A percentile compares a stretch with the other conserved stretches of the same genome.
Evolutionary conservation across 495 filamentous ascomycete species (phyloP).

Genomic region (Neurospora sp.): DNA sequence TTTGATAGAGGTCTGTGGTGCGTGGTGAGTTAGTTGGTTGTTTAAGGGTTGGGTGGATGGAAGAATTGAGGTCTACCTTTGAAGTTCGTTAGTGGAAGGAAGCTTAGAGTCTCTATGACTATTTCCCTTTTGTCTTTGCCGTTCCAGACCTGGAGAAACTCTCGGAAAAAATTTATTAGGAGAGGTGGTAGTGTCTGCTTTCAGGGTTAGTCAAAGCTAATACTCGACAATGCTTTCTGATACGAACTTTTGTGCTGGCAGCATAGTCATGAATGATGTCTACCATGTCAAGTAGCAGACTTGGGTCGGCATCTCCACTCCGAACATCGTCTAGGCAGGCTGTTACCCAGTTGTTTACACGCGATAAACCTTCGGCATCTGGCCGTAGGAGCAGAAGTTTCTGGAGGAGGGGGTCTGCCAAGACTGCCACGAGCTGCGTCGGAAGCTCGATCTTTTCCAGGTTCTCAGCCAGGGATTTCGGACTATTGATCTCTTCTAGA

Average conservation of each 20-base stretch:
- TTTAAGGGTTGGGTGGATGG: not conserved
- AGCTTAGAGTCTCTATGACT: constrained; percentile 56
- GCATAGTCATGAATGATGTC: constrained; percentile 49
- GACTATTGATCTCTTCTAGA: constrained; percentile 67
- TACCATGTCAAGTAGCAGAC: constrained; percentile 45
- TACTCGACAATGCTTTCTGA: not conserved
- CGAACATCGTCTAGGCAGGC: constrained; percentile 51
- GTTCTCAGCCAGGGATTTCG: constrained; percentile 61
- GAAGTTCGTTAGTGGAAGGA: constrained; percentile 50
- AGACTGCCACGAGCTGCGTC: constrained; percentile 66
- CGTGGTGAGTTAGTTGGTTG: constrained; percentile 15
- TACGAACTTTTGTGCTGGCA: constrained; percentile 51
- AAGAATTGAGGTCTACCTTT: constrained; percentile 28
- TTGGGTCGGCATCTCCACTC: constrained; percentile 37
- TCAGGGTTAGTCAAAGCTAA: not conserved
- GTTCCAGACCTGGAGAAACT: constrained; percentile 58
- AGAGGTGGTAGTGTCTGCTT: constrained; percentile 50
- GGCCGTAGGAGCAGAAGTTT: constrained; percentile 60
- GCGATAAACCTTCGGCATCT: constrained; percentile 41
- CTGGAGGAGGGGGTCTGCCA: constrained; percentile 68
- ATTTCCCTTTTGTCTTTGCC: constrained; percentile 48
- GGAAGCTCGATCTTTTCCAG: constrained; percentile 73
- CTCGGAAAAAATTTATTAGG: constrained; percentile 50
- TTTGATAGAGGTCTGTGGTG: constrained; percentile 43
- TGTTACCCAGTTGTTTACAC: constrained; percentile 58